phyloP scores from a whole-genome alignment of 345 rosid species.

The Mangifera indica region DNA sequence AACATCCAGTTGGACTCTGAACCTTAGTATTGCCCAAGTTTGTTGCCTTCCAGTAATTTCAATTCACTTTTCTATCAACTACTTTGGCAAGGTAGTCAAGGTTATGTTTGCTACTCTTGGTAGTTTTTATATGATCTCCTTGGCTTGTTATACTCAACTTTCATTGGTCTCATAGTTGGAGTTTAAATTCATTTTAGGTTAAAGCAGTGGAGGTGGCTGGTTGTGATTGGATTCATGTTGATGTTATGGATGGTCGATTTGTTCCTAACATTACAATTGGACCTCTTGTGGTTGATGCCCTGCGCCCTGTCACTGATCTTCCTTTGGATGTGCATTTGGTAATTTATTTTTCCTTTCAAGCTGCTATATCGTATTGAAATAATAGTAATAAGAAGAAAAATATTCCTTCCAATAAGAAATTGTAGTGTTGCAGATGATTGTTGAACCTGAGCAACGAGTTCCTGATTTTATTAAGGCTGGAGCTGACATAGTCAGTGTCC shows the following conservation, averaged over 20 bases:
- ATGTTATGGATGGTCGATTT: slow-evolving; percentile 98
- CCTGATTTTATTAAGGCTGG: slow-evolving; percentile 99
- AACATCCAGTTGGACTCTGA: not conserved
- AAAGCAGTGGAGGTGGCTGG: slow-evolving; percentile 91
- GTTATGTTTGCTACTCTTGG: not conserved
- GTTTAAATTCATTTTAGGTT: slow-evolving; percentile 48
- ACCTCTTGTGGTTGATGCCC: slow-evolving; percentile 90
- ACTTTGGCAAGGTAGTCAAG: not conserved
- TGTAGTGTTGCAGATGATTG: slow-evolving; percentile 71
- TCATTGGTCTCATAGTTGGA: slow-evolving; percentile 14
- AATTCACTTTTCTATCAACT: not conserved
- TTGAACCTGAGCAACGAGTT: slow-evolving; percentile 89
- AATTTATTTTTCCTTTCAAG: slow-evolving; percentile 20
- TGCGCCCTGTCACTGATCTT: slow-evolving; percentile 92
- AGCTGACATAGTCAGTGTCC: slow-evolving; percentile 96
- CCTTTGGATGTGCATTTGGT: slow-evolving; percentile 98
- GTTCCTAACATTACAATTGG: slow-evolving; percentile 99
- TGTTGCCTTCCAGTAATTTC: not conserved
- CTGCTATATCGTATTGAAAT: not conserved
- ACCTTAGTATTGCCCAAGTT: not conserved
- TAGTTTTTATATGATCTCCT: not conserved
- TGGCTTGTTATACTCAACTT: not conserved
- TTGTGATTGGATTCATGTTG: slow-evolving; percentile 97
- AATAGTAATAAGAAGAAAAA: not conserved
- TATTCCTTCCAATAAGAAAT: slow-evolving; percentile 18